These are phyloP conservation scores for Limtongia smithiae DNA, from an alignment of 805 yeast genomes.

Conservation along the genomic window DNA sequence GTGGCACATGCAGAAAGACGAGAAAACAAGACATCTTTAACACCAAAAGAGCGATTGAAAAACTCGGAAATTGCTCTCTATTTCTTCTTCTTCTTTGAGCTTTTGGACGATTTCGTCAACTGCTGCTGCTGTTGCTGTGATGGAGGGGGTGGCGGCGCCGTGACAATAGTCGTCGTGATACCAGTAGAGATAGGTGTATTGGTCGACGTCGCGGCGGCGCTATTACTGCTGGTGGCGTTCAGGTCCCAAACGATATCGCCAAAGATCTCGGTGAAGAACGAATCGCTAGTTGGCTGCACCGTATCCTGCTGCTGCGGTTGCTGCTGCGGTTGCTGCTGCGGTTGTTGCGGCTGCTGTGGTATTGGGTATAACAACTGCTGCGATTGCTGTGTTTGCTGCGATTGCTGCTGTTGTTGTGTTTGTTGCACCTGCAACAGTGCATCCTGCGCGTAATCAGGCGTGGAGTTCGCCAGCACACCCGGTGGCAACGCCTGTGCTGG, in stretches of 20 bases:
- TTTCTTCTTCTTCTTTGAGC: not conserved
- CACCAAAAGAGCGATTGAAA: not conserved
- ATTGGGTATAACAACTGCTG: conserved; percentile 5
- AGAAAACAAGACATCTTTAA: not conserved
- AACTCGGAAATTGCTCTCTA: not conserved
- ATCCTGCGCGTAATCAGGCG: not conserved
- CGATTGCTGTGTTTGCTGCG: conserved; percentile 5
- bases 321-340: conserved; percentile 9
- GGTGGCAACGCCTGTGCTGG: conserved; percentile 9
- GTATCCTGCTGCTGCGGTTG: not conserved
- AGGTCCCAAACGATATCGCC: conserved; percentile 25
- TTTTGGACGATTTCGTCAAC: not conserved
- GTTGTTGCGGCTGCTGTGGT: conserved; percentile 10
- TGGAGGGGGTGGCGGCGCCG: not conserved
- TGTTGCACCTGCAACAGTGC: not conserved
- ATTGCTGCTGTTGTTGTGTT: conserved; percentile 3
- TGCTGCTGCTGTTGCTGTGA: not conserved
- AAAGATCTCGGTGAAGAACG: conserved; percentile 23
- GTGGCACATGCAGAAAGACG: no score
- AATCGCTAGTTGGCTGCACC: conserved; percentile 8
- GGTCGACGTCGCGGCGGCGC: no score
- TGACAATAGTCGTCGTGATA: no score
- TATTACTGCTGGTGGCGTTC: not conserved
- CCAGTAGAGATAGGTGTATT: no score
- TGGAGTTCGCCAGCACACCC: not conserved